Conservation (phyloP, 305 asterid species). For the Petunia hybrid region DNA sequence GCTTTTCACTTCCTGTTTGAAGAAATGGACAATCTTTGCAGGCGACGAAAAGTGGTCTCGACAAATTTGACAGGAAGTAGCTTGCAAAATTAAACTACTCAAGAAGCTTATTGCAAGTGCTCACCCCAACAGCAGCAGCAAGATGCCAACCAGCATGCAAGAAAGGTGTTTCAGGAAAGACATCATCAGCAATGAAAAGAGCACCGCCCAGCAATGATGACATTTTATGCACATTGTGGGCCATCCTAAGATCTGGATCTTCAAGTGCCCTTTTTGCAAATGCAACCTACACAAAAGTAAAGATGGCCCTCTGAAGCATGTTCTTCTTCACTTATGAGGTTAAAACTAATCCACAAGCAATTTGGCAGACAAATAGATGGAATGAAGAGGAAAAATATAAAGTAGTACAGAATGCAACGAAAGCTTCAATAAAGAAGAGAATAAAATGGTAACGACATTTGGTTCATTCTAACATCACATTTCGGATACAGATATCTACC, state of each 20-base stretch:
- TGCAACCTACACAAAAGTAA: constrained; percentile 57
- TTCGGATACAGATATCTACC: constrained; percentile 51
- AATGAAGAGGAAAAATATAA: background rate
- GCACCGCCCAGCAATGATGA: constrained; percentile 79
- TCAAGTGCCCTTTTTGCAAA: constrained; percentile 79
- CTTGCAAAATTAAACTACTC: constrained; percentile 38
- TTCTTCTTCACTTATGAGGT: background rate
- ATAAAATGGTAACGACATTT: background rate
- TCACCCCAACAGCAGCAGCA: constrained; percentile 89
- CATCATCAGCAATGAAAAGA: constrained; percentile 77
- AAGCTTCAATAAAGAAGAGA: background rate
- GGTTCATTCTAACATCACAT: constrained; percentile 13
- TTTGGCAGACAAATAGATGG: background rate
- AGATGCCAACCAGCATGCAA: constrained; percentile 96
- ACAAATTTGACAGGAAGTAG: constrained; percentile 50
- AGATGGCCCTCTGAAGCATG: background rate
- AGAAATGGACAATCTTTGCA: constrained; percentile 4
- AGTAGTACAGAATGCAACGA: background rate
- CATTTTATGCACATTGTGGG: constrained; percentile 81
- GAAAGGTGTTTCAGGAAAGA: constrained; percentile 73
- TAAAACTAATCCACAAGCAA: too few relatives aligned
- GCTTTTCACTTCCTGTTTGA: background rate
- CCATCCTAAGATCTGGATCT: constrained; percentile 75
- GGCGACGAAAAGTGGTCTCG: constrained; percentile 46
- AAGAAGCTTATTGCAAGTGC: constrained; percentile 85